These are phyloP conservation scores for Hydnum rufescens DNA, from an alignment of 768 basidiomycete species.

Conservation along the genomic window DNA sequence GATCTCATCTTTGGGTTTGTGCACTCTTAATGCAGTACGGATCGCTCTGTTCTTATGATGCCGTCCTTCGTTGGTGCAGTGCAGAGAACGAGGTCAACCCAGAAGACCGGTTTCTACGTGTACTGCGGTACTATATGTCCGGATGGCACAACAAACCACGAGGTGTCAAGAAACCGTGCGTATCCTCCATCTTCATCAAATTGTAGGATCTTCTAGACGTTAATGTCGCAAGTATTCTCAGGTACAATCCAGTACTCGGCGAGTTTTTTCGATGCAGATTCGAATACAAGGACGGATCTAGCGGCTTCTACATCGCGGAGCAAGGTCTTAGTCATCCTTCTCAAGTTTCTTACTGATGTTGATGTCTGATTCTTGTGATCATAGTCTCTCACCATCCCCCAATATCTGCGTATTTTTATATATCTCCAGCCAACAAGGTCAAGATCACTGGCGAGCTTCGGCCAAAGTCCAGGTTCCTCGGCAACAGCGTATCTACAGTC, in stretches of 20 bases:
- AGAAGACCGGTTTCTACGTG: slow-evolving; percentile 78
- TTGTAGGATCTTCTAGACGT: slow-evolving; percentile 3
- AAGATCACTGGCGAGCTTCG: slow-evolving; percentile 80
- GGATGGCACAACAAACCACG: slow-evolving; percentile 99
- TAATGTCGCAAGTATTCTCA: slow-evolving; percentile 17
- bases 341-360: no score
- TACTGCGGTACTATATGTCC: slow-evolving; percentile 88
- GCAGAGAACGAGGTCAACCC: slow-evolving; percentile 63
- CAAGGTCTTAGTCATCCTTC: slow-evolving; percentile 41
- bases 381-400: slow-evolving; percentile 90
- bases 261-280: slow-evolving; percentile 97
- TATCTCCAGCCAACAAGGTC: slow-evolving; percentile 76
- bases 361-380: neutral
- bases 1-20: slow-evolving; percentile 89
- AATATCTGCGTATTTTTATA: slow-evolving; percentile 88
- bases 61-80: slow-evolving; percentile 23
- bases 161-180: slow-evolving; percentile 97
- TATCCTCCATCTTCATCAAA: slow-evolving; percentile 10
- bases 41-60: neutral
- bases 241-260: slow-evolving; percentile 92
- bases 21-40: neutral
- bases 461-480: slow-evolving; percentile 90
- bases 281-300: slow-evolving; percentile 77
- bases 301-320: slow-evolving; percentile 90
- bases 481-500: slow-evolving; percentile 85